phyloP scores from a whole-genome alignment of 257 asterid genomes.

The Jacaranda copaia region DNA sequence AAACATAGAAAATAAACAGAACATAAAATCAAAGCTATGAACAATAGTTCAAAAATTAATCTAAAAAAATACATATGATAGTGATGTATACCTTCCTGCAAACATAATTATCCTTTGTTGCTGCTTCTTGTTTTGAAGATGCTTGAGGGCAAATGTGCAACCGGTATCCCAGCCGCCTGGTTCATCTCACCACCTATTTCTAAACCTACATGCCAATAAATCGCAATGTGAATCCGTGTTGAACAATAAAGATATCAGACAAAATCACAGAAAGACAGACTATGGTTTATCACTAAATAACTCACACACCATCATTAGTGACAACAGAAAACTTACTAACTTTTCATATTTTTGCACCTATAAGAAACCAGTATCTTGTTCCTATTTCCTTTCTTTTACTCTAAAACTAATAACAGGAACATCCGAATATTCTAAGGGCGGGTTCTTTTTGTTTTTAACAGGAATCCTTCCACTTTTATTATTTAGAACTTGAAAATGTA shows the following conservation, averaged over 20 bases:
- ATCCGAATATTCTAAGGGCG: too few relatives aligned
- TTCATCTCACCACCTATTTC: conserved; percentile 95
- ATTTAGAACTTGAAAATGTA: too few relatives aligned
- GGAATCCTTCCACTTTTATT: too few relatives aligned
- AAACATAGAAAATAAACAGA: conserved; percentile 32
- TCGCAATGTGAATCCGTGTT: conserved; percentile 4
- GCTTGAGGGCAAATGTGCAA: conserved; percentile 98
- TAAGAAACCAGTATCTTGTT: conserved; percentile 14
- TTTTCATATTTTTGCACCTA: neutral
- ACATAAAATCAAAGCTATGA: conserved; percentile 1
- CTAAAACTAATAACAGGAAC: too few relatives aligned
- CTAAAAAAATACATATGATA: conserved; percentile 4
- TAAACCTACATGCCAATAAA: conserved; percentile 56
- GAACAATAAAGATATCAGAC: conserved; percentile 2
- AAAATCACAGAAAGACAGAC: conserved; percentile 6
- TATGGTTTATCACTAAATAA: neutral
- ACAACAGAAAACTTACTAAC: neutral
- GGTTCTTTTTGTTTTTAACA: too few relatives aligned
- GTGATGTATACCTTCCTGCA: conserved; percentile 78
- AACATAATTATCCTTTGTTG: conserved; percentile 96
- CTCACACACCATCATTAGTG: neutral
- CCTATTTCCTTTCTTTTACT: neutral
- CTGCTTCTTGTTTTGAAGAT: conserved; percentile 97
- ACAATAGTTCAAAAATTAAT: neutral
- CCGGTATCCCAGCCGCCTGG: conserved; percentile 95